These are phyloP conservation scores for Lolium rigidum DNA, from an alignment of 176 grass and related monocot species.

Conservation along the genomic window DNA sequence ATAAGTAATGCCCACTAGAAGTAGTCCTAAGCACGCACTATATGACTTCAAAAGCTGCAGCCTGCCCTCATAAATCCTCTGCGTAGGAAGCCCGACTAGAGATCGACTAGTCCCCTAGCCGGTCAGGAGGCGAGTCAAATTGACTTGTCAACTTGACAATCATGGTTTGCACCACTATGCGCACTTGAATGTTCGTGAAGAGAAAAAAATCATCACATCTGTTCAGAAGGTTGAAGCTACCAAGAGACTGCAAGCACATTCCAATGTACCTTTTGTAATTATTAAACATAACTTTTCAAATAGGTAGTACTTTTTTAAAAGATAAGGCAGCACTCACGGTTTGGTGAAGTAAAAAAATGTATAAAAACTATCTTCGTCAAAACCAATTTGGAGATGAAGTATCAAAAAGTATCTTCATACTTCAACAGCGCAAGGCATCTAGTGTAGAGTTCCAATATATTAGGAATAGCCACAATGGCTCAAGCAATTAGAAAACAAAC, in stretches of 20 bases:
- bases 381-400: neutral
- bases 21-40: neutral
- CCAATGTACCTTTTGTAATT: neutral
- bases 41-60: constrained; percentile 5
- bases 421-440: neutral
- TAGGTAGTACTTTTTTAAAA: neutral
- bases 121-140: neutral
- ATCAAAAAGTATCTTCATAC: constrained; percentile 7
- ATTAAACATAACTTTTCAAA: neutral
- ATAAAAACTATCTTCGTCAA: neutral
- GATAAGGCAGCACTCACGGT: neutral
- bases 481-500: constrained; percentile 15
- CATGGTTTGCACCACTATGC: neutral
- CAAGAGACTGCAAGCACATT: neutral
- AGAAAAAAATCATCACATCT: neutral
- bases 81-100: neutral
- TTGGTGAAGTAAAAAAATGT: neutral
- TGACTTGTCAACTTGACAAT: neutral
- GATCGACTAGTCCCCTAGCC: neutral
- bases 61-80: neutral
- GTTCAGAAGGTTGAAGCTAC: constrained; percentile 7
- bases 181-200: neutral
- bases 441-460: constrained; percentile 13
- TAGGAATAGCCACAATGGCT: neutral
- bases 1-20: neutral